phyloP scores from a whole-genome alignment of 768 basidiomycete genomes.

The Mycena floridula region DNA sequence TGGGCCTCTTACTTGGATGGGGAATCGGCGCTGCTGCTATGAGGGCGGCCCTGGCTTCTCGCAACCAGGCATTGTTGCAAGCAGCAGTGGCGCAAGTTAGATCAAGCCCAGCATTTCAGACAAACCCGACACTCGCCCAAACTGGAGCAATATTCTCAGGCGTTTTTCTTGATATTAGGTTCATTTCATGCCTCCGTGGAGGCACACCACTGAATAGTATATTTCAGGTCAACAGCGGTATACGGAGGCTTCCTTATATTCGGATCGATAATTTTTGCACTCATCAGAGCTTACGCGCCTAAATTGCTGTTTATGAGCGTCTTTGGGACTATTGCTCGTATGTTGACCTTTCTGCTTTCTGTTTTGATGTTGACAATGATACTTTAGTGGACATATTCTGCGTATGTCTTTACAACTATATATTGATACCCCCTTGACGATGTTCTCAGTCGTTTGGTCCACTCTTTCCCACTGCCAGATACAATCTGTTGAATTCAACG shows the following conservation, averaged over 20 bases:
- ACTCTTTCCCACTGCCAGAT: conserved; percentile 39
- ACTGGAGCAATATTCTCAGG: conserved; percentile 40
- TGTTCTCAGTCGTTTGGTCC: conserved; percentile 34
- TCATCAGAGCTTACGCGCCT: conserved; percentile 40
- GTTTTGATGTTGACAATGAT: conserved; percentile 18
- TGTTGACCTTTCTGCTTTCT: neutral
- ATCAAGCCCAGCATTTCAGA: conserved; percentile 20
- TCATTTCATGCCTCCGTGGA: too few species aligned
- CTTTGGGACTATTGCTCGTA: conserved; percentile 38
- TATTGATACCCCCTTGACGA: neutral
- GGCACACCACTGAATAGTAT: too few species aligned
- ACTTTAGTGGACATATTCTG: conserved; percentile 34
- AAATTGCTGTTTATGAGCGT: conserved; percentile 38
- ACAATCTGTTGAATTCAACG: conserved; percentile 35
- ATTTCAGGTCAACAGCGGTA: conserved; percentile 32
- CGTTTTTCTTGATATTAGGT: conserved; percentile 40
- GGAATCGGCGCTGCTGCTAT: conserved; percentile 48
- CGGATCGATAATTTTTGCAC: conserved; percentile 36
- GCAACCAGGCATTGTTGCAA: conserved; percentile 25
- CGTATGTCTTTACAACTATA: conserved; percentile 16
- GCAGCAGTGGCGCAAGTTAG: conserved; percentile 19
- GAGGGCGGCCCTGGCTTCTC: conserved; percentile 37
- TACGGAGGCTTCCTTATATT: conserved; percentile 45
- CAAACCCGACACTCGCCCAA: conserved; percentile 32
- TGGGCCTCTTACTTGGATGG: conserved; percentile 49